Conservation (phyloP, 192 early-diverging fungal genomes). For the Backusella tuberculispora region DNA sequence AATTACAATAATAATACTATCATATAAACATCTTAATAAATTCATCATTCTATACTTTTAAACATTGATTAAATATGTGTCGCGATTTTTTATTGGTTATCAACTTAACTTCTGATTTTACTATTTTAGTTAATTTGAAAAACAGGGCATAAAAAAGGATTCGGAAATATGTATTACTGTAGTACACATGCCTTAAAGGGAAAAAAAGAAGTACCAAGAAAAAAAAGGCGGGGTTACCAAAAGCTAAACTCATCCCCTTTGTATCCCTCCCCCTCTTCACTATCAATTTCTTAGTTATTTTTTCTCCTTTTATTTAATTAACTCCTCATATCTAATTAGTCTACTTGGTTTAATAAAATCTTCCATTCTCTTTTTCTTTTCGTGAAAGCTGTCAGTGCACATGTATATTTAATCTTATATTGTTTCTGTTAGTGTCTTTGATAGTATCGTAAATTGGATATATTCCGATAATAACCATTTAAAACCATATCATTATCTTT, state of each 20-base stretch:
- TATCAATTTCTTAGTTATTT: not conserved
- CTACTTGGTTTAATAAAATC: not conserved
- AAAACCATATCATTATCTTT: not conserved
- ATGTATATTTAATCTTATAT: not conserved
- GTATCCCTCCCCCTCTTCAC: not conserved
- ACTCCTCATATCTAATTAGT: conserved; percentile 5
- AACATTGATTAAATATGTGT: not conserved
- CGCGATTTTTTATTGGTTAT: not conserved
- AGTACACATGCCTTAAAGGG: too few relatives aligned
- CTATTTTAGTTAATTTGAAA: conserved; percentile 9
- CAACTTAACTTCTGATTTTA: not conserved
- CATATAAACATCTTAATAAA: conserved; percentile 11
- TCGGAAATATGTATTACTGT: not conserved
- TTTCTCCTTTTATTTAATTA: conserved; percentile 9
- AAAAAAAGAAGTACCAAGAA: not conserved
- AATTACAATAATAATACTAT: conserved; percentile 9
- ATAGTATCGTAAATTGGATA: not conserved
- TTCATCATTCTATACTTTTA: not conserved
- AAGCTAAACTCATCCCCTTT: not conserved
- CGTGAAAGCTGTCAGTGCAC: conserved; percentile 2
- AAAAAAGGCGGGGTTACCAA: conserved; percentile 12
- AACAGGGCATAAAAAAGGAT: not conserved
- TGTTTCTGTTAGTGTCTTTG: not conserved
- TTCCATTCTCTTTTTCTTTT: not conserved
- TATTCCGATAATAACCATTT: not conserved